phyloP scores from a whole-genome alignment of 106 monocot genomes.

The Posidonia australis region DNA sequence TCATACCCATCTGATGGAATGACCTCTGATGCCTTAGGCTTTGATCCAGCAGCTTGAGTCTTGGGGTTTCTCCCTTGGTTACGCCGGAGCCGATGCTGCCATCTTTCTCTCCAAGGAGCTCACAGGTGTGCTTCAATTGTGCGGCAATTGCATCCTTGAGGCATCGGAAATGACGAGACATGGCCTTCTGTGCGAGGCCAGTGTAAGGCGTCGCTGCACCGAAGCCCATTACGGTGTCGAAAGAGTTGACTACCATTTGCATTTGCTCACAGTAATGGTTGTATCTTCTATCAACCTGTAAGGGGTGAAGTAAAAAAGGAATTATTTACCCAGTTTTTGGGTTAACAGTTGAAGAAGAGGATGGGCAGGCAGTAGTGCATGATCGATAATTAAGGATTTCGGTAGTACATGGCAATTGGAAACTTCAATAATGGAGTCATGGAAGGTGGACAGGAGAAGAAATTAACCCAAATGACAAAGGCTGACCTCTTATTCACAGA shows the following conservation, averaged over 20 bases:
- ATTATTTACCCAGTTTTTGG: too few relatives aligned
- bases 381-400: too few relatives aligned
- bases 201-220: slow-evolving; percentile 91
- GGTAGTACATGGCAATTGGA: too few relatives aligned
- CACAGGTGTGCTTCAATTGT: slow-evolving; percentile 55
- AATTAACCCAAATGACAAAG: neutral
- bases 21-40: slow-evolving; percentile 77
- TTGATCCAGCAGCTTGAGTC: slow-evolving; percentile 67
- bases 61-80: slow-evolving; percentile 89
- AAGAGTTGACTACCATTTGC: slow-evolving; percentile 82
- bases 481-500: neutral
- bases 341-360: too few relatives aligned
- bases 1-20: slow-evolving; percentile 78
- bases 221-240: slow-evolving; percentile 68
- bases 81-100: slow-evolving; percentile 32
- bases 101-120: slow-evolving; percentile 71
- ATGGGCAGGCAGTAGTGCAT: too few relatives aligned
- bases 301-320: too few relatives aligned
- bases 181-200: slow-evolving; percentile 75
- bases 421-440: neutral
- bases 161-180: slow-evolving; percentile 93
- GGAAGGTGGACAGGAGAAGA: neutral
- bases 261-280: slow-evolving; percentile 89
- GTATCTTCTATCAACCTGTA: slow-evolving; percentile 92
- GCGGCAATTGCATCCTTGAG: slow-evolving; percentile 60